Conservation (phyloP, 345 rosid species). For the Abelmoschus esculentus region DNA sequence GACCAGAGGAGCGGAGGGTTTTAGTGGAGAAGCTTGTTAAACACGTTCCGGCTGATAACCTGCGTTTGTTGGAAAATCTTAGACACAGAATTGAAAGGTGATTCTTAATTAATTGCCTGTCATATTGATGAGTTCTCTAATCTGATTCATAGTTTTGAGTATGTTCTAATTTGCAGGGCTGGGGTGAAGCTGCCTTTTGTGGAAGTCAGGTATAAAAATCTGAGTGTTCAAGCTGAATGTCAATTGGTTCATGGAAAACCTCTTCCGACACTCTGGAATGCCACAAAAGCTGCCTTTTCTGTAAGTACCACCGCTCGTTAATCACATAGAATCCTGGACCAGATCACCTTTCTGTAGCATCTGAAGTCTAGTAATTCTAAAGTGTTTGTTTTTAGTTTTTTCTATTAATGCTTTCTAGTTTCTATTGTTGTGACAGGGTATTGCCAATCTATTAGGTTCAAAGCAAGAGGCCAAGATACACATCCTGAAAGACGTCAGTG, state of each 20-base stretch:
- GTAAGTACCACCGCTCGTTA: neutral
- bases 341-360: neutral
- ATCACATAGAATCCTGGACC: neutral
- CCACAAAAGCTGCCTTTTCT: neutral
- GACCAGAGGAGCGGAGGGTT: neutral
- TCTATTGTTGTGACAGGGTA: neutral
- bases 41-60: constrained; percentile 3
- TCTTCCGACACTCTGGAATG: constrained; percentile 5
- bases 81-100: constrained; percentile 4
- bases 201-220: constrained; percentile 6
- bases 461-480: constrained; percentile 29
- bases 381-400: neutral
- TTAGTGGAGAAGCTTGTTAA: constrained; percentile 1
- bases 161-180: neutral
- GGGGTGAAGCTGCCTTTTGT: constrained; percentile 5
- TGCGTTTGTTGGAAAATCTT: neutral
- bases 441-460: constrained; percentile 13
- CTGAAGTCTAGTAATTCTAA: too few species aligned
- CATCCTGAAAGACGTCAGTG: constrained; percentile 54
- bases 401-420: neutral
- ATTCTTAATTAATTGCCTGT: neutral
- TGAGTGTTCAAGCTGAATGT: constrained; percentile 6
- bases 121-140: neutral
- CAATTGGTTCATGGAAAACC: constrained; percentile 11
- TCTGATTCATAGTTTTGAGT: neutral